Conservation (phyloP, 2,329 filamentous ascomycete species). For the Sodiomyces alkalinus region DNA sequence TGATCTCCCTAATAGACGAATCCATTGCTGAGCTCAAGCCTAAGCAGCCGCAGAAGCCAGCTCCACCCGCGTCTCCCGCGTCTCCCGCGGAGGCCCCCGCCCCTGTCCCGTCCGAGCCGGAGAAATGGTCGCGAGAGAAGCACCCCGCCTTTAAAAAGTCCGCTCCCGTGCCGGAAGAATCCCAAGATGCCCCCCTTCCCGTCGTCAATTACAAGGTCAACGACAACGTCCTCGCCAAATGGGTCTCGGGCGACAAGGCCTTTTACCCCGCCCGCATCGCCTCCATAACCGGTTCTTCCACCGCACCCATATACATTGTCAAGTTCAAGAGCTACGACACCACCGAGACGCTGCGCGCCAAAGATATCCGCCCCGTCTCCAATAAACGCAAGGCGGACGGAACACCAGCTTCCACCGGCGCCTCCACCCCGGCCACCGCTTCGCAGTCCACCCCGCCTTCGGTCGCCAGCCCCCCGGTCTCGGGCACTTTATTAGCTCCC, state of each 20-base stretch:
- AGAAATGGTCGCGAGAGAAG: constrained; percentile 70
- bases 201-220: constrained; percentile 61
- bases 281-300: constrained; percentile 83
- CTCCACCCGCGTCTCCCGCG: constrained; percentile 10
- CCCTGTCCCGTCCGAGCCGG: constrained; percentile 38
- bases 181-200: constrained; percentile 31
- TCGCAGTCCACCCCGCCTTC: constrained; percentile 32
- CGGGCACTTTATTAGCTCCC: too few relatives aligned
- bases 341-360: constrained; percentile 65
- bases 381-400: constrained; percentile 81
- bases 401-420: constrained; percentile 36
- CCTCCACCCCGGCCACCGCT: constrained; percentile 28
- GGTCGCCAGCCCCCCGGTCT: too few relatives aligned
- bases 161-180: constrained; percentile 30
- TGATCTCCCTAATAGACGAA: constrained; percentile 65
- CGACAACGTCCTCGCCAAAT: constrained; percentile 80
- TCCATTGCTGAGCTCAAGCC: constrained; percentile 69
- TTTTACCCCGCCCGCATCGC: constrained; percentile 92
- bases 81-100: constrained; percentile 21
- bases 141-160: constrained; percentile 60
- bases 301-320: constrained; percentile 82
- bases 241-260: constrained; percentile 72
- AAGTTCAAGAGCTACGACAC: constrained; percentile 87
- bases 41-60: constrained; percentile 24
- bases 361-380: constrained; percentile 69